These are phyloP conservation scores for Zymoseptoria crescenta DNA, from an alignment of 2,329 filamentous ascomycete species.

Conservation along the genomic window DNA sequence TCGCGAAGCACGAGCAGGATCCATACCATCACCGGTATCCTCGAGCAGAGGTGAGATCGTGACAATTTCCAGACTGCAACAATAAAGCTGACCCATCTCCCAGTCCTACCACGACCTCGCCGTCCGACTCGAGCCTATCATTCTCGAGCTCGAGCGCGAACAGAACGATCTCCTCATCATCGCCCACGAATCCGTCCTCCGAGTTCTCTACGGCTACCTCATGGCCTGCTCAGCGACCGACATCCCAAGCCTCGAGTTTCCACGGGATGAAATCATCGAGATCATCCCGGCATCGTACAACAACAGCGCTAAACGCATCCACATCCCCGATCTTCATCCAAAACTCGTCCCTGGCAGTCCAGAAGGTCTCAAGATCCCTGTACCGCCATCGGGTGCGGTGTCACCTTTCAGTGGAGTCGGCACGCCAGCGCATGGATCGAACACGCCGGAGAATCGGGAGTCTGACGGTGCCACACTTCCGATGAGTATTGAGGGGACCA, in stretches of 20 bases:
- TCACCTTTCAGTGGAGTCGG: constrained; percentile 38
- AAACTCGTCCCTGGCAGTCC: constrained; percentile 68
- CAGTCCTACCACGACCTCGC: constrained; percentile 97
- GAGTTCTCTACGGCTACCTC: constrained; percentile 91
- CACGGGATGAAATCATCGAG: constrained; percentile 95
- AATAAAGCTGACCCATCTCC: constrained; percentile 1
- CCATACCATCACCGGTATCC: constrained; percentile 97
- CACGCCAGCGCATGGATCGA: constrained; percentile 21
- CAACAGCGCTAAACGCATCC: constrained; percentile 86
- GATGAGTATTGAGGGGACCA: background rate
- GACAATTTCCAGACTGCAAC: background rate
- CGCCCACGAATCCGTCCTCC: constrained; percentile 93
- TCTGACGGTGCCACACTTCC: background rate
- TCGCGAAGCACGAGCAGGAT: constrained; percentile 84
- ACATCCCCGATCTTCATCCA: constrained; percentile 62
- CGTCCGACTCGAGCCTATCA: constrained; percentile 95
- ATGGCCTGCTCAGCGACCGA: constrained; percentile 97
- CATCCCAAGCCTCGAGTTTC: constrained; percentile 88
- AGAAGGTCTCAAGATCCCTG: constrained; percentile 71
- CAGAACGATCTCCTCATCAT: constrained; percentile 98
- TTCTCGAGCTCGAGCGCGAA: constrained; percentile 91
- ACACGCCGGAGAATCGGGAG: background rate
- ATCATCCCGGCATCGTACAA: constrained; percentile 97
- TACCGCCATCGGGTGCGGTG: constrained; percentile 42
- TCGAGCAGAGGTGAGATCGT: constrained; percentile 65